Evolutionary conservation across 768 basidiomycete species (phyloP), one percentile per base, ranked within the genome.

Genomic region (Suillus lakei): DNA sequence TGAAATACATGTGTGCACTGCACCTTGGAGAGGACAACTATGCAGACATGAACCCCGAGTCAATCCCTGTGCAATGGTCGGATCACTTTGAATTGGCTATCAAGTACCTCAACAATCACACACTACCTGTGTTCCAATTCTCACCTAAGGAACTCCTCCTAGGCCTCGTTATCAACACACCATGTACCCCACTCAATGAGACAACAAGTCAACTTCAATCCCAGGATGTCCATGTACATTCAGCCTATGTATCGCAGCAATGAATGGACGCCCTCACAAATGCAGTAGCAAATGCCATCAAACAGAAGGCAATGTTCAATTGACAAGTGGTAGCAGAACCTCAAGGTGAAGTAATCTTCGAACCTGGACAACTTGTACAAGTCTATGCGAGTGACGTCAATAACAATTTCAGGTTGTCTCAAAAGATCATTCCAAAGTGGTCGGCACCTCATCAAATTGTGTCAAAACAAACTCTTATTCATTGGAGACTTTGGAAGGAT

Each of bases 351-450:
- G 70, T 75, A 1, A 50, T 62, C 0, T 80, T 80, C 67, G 7
- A 63, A 2, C 13, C n/a, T 10, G 76, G 76, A 0, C 63, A 79
- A 13, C 70, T 80, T 1, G 75, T 79, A 3, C 79, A 80, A 63
- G 67, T 79, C 0, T 74, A 75, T 34, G 55, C 72, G 10, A 76
- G 63, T 13, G 64, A 73, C 9, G 67, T 73, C 2, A 71, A 71
- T 38, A 64, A 69, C 51, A 80, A 70, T 0, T 66, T 72, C 23
- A 62, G 61, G 8, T 71, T 72, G 0, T 62, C 70, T 3, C 36
- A 69, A 12, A 81, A 81, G 59, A 63, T 81, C 6, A 54, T 70
- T 3, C 74, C 74, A 1, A 72, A 66, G n/a, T 81, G 77, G 77
- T 79, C 77, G 1, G 64, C 66, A n/a, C 79, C 78, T 8, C 48